Evolutionary conservation across 116 monocot genomes (phyloP), one percentile per base, ranked within the genome.

Genomic region (Posidonia oceanica): DNA sequence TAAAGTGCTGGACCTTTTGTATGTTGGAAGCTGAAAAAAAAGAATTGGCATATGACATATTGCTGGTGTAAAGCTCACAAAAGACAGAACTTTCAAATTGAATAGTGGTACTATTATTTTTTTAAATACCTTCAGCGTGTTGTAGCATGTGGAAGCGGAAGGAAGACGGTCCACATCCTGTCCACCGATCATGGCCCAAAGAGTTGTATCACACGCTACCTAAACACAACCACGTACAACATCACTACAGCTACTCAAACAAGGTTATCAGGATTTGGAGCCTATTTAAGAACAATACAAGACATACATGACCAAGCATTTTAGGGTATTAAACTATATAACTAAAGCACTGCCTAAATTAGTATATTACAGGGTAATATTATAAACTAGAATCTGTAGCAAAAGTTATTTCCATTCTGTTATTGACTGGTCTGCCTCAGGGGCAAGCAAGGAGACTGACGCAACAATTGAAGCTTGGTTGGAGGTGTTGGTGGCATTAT

Each of bases 101-200:
- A 63, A 10, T 36, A 38, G 4, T 37, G 14, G 20, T 1, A 48
- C 14, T 67, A 40, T 51, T 16, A 16, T n/a, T 7, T 67, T n/a
- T 56, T 60, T 12, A 36, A 20, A 51, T 79, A 91, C 95, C 86
- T 95, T 95, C 14, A 95, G 78, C 40, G 88, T 95, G 59, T 95
- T 95, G 71, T 88, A 88, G 75, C 95, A 95, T 55, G 95, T 95
- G 52, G 95, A 95, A 62, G 95, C 91, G 70, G 95, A 95, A 21
- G 91, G 95, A 77, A 95, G 86, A n/a, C 88, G 91, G 29, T 91
- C 91, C 1, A 95, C 88, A 76, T 95, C 95, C 38, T 91, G 95
- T 7, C 95, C 95, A 63, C 95, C 86, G 60, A 95, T 74, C 59
- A 84, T 70, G 4, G 91, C 86, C 95, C 91, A 91, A 66, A 95